These are phyloP conservation scores for Polyporus tsugae DNA, from an alignment of 1,284 basidiomycete species.

Conservation along the genomic window DNA sequence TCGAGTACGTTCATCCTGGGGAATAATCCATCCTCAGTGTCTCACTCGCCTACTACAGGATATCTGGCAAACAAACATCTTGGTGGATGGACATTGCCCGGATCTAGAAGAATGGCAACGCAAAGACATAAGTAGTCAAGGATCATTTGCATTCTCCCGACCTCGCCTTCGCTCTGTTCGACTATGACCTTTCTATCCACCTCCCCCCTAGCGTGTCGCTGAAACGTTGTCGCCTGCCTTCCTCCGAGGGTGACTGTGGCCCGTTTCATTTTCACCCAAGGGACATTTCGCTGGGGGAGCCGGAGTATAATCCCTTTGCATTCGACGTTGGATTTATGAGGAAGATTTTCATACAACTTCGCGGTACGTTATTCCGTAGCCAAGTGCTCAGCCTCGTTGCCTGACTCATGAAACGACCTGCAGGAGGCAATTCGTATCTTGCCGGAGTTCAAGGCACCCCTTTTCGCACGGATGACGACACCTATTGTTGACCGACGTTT, in stretches of 20 bases:
- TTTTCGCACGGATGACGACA: too few species aligned
- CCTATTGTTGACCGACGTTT: too few species aligned
- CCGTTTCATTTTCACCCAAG: not conserved
- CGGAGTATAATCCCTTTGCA: conserved; percentile 4
- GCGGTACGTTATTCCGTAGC: too few species aligned
- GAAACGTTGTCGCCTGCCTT: not conserved
- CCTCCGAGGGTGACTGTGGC: not conserved
- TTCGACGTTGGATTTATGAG: not conserved
- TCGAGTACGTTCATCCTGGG: conserved; percentile 6
- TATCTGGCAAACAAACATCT: not conserved
- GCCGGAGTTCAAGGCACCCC: too few species aligned
- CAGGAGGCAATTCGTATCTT: too few species aligned
- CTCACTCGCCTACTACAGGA: not conserved
- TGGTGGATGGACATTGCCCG: conserved; percentile 9
- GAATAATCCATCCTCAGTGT: too few species aligned
- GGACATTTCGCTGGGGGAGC: not conserved
- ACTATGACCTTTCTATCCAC: conserved; percentile 10
- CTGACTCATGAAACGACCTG: too few species aligned
- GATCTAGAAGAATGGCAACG: not conserved
- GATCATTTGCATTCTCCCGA: not conserved
- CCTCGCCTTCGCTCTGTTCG: not conserved
- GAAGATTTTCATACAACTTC: too few species aligned
- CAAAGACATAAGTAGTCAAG: not conserved
- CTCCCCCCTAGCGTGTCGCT: not conserved
- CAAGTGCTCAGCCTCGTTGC: too few species aligned